Conservation (phyloP, 306 rosid genomes). For the Coriaria nepalensis region DNA sequence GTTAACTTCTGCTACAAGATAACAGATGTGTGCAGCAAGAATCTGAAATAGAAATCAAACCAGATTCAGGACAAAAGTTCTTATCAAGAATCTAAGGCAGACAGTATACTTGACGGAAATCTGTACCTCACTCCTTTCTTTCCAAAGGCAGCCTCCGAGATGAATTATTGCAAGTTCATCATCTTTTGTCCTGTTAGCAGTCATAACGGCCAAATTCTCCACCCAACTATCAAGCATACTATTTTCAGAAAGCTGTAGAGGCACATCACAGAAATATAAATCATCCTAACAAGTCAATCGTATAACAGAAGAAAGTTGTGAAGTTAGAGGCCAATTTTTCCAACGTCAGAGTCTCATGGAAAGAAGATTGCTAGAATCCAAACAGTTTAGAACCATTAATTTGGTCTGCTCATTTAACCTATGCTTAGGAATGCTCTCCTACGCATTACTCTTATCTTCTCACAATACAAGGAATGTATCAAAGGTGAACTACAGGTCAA, state of each 20-base stretch:
- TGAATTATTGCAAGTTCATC: slow-evolving; percentile 82
- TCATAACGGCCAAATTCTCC: slow-evolving; percentile 77
- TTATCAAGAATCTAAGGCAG: background rate
- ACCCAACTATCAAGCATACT: slow-evolving; percentile 90
- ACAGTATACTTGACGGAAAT: slow-evolving; percentile 6
- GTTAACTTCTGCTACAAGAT: slow-evolving; percentile 50
- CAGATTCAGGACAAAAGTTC: slow-evolving; percentile 14
- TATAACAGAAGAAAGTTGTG: slow-evolving; percentile 2
- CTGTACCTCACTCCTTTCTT: slow-evolving; percentile 74
- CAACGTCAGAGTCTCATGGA: too few species aligned
- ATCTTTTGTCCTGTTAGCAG: slow-evolving; percentile 89
- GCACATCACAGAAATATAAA: slow-evolving; percentile 9
- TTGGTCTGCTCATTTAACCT: too few species aligned
- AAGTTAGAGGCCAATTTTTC: background rate
- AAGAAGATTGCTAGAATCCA: too few species aligned
- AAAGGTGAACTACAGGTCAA: too few species aligned
- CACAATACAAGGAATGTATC: too few species aligned
- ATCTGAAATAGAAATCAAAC: slow-evolving; percentile 39
- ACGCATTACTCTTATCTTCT: too few species aligned
- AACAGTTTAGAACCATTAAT: too few species aligned
- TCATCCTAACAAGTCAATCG: slow-evolving; percentile 14
- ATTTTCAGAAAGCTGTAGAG: slow-evolving; percentile 41
- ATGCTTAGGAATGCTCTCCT: too few species aligned
- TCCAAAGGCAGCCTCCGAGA: slow-evolving; percentile 91
- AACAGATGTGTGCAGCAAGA: slow-evolving; percentile 40